These are phyloP conservation scores for Aureobasidium vineae DNA, from an alignment of 2,329 filamentous ascomycete genomes.

Conservation along the genomic window DNA sequence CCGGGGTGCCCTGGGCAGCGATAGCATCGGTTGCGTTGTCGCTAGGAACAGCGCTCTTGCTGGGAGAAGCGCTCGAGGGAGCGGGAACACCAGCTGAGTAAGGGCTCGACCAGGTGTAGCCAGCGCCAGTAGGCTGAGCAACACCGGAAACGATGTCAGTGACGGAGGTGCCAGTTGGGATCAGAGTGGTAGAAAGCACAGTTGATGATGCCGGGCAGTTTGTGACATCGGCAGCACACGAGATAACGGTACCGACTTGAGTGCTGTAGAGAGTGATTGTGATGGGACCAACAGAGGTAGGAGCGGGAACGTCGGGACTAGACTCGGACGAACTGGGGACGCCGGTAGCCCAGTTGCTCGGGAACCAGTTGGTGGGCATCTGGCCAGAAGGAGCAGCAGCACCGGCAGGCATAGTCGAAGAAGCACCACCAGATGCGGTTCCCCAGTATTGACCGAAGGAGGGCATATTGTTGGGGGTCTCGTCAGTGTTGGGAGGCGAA, in stretches of 20 bases:
- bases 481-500: constrained; percentile 16
- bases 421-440: constrained; percentile 2
- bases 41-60: neutral
- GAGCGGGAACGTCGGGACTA: neutral
- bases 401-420: constrained; percentile 12
- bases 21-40: neutral
- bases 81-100: constrained; percentile 17
- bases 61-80: constrained; percentile 1
- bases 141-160: neutral
- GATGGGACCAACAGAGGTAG: constrained; percentile 15
- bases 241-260: constrained; percentile 27
- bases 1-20: neutral
- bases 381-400: constrained; percentile 16
- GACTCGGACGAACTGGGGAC: neutral
- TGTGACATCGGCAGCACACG: constrained; percentile 26
- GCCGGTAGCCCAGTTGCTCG: constrained; percentile 3
- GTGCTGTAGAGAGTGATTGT: constrained; percentile 29
- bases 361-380: constrained; percentile 21
- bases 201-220: constrained; percentile 25
- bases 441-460: constrained; percentile 24
- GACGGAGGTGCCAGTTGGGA: constrained; percentile 3
- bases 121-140: neutral
- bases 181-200: constrained; percentile 2
- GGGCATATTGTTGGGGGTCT: constrained; percentile 24
- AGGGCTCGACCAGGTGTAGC: neutral